Base-by-base conservation (phyloP, 805 yeast genomes). In the Candida pini region DNA sequence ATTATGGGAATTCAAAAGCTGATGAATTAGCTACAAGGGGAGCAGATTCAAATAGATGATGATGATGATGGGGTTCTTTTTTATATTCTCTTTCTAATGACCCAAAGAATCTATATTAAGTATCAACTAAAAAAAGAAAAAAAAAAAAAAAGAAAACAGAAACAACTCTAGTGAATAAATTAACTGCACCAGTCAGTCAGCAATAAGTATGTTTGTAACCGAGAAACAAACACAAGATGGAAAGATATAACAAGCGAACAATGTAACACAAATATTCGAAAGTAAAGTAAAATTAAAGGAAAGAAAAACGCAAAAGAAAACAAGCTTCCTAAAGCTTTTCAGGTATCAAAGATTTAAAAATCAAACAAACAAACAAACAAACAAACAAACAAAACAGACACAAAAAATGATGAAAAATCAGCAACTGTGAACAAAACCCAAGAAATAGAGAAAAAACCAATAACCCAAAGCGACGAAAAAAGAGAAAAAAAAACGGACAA, bases 1-100 rank as follows among this genome's bases (percentile, higher is more conserved):
- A 63, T 24, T 54, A 49, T 9, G 96, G 96, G 0, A 89, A 88
- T 51, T 87, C 78, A 40, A 64, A 53, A 49, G 96, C 96, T 0
- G 96, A 88, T 52, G 51, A 50, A 31, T 61, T 88, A 31, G 96
- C 96, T 3, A 79, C 70, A n/a, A n/a, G n/a, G n/a, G n/a, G n/a
- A n/a, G n/a, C n/a, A n/a, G n/a, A n/a, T n/a, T n/a, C n/a, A n/a
- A n/a, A n/a, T n/a, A n/a, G n/a, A n/a, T n/a, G n/a, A n/a, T n/a
- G n/a, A n/a, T n/a, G n/a, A n/a, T n/a, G n/a, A n/a, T n/a, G n/a
- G n/a, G n/a, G n/a, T n/a, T n/a, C n/a, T n/a, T n/a, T n/a, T n/a
- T n/a, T n/a, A n/a, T n/a, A n/a, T n/a, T n/a, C n/a, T n/a, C n/a
- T n/a, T 16, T 25, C 15, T n/a, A 25, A 13, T n/a, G 28, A 25